These are phyloP conservation scores for Amylocarpus encephaloides DNA, from an alignment of 2,329 filamentous ascomycete species.

Conservation along the genomic window DNA sequence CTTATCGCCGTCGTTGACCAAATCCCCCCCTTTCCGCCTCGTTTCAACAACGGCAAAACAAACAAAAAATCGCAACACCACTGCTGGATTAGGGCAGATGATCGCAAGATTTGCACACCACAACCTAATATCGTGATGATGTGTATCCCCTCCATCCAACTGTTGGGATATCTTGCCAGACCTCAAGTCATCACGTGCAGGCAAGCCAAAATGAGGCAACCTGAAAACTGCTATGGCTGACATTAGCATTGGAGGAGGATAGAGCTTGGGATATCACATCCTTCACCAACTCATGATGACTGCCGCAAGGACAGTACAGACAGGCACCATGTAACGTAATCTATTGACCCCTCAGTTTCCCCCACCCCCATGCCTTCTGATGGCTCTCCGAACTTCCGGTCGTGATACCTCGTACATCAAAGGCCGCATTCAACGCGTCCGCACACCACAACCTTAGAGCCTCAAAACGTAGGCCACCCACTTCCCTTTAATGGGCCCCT, in stretches of 20 bases:
- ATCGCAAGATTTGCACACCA: neutral
- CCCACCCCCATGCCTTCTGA: neutral
- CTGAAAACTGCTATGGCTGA: neutral
- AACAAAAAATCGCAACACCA: neutral
- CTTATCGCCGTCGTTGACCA: neutral
- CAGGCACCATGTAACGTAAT: constrained; percentile 6
- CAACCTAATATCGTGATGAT: neutral
- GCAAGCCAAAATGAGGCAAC: neutral
- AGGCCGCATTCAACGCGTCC: constrained; percentile 9
- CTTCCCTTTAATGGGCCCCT: constrained; percentile 1
- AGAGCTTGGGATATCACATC: too few relatives aligned
- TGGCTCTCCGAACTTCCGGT: neutral
- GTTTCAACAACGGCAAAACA: neutral
- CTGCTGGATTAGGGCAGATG: neutral
- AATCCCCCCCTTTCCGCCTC: neutral
- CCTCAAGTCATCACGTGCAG: neutral
- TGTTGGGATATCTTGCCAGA: neutral
- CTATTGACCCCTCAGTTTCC: neutral
- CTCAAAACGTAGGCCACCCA: neutral
- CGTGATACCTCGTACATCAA: neutral
- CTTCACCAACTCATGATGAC: neutral
- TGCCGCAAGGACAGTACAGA: neutral
- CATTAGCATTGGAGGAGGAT: neutral
- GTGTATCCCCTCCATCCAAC: neutral
- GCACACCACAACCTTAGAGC: neutral